Conservation (phyloP, 1,284 basidiomycete species). For the Microbotryomycetes sp. region DNA sequence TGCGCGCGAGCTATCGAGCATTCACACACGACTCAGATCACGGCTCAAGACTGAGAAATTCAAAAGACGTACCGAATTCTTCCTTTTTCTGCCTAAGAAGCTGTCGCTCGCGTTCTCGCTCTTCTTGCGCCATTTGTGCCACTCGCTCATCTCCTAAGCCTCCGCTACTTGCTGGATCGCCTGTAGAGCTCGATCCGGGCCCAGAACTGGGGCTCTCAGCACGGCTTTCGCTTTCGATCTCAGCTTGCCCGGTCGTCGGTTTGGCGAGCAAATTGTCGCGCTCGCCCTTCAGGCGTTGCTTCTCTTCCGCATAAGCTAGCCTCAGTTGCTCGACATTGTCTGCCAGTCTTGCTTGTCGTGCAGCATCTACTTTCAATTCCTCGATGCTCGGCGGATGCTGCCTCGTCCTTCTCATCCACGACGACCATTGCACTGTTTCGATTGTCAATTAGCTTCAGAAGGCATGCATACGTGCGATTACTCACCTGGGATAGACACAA, state of each 20-base stretch:
- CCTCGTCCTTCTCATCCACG: conserved; percentile 24
- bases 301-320: conserved; percentile 16
- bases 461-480: background rate
- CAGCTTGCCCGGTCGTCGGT: no score
- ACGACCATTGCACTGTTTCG: conserved; percentile 18
- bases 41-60: background rate
- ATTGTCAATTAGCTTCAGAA: background rate
- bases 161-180: background rate
- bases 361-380: conserved; percentile 13
- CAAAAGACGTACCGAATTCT: background rate
- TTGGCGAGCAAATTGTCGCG: background rate
- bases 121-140: background rate
- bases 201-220: no score
- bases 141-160: background rate
- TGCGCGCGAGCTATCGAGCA: background rate
- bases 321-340: conserved; percentile 17
- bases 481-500: conserved; percentile 17
- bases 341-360: conserved; percentile 8
- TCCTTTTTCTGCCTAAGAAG: background rate
- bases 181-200: no score
- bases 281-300: background rate
- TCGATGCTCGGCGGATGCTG: conserved; percentile 9
- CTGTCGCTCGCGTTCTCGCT: background rate
- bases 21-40: background rate
- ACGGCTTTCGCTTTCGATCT: no score